These are phyloP conservation scores for Penicillium hordei DNA, from an alignment of 2,329 filamentous ascomycete genomes.

Conservation along the genomic window DNA sequence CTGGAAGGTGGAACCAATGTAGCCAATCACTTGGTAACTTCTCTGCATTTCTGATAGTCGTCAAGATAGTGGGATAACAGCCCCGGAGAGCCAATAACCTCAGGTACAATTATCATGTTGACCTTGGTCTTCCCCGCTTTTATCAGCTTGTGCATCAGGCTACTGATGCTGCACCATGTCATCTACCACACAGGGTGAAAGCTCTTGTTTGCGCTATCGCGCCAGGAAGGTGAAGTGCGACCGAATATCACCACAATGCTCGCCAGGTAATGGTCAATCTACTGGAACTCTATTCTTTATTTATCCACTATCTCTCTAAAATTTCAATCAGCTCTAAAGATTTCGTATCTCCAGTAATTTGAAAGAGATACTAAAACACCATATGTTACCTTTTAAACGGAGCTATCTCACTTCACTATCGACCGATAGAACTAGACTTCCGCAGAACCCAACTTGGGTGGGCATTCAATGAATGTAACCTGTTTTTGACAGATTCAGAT, in stretches of 20 bases:
- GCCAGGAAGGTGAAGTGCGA: background rate
- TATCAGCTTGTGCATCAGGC: background rate
- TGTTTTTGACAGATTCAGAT: too few species aligned
- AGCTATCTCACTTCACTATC: too few species aligned
- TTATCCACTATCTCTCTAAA: too few species aligned
- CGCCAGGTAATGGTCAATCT: too few species aligned
- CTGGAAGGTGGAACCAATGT: conserved; percentile 1
- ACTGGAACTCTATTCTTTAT: too few species aligned
- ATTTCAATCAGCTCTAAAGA: too few species aligned
- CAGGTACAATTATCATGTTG: background rate
- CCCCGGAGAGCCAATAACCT: background rate
- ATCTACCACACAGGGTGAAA: background rate
- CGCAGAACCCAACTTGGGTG: too few species aligned
- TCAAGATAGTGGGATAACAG: background rate
- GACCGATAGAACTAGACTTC: too few species aligned
- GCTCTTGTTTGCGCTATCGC: background rate
- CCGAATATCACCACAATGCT: background rate
- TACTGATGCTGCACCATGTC: background rate
- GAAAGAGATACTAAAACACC: too few species aligned
- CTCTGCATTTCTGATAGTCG: background rate
- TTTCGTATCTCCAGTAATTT: too few species aligned
- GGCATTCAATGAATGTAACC: too few species aligned
- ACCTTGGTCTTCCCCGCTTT: background rate
- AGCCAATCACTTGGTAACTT: background rate
- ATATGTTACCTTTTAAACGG: too few species aligned